Evolutionary conservation across 208 protist species (phyloP).

Genomic region (Leishmania tarentolae): DNA sequence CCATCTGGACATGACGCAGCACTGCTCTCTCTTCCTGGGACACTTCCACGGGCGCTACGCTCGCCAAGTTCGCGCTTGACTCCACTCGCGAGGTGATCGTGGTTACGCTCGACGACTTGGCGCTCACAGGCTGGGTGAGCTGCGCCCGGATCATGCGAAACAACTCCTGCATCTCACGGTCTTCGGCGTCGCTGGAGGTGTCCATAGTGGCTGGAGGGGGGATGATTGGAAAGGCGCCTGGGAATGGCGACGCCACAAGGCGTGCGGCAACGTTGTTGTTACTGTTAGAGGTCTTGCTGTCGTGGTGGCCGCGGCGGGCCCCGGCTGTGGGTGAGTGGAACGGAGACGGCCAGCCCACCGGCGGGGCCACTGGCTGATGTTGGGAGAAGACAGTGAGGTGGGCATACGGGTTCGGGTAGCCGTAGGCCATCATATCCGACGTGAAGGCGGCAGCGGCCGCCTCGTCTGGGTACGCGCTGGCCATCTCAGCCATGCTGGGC

Average conservation of each 20-base stretch:
- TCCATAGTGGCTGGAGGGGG: slow-evolving; percentile 22
- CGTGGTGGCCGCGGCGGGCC: background rate
- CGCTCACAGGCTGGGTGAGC: slow-evolving; percentile 18
- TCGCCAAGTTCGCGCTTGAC: background rate
- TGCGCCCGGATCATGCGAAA: slow-evolving; percentile 30
- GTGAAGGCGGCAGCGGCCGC: slow-evolving; percentile 19
- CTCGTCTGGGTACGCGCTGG: slow-evolving; percentile 8
- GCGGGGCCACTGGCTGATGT: slow-evolving; percentile 33
- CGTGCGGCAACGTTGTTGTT: slow-evolving; percentile 14
- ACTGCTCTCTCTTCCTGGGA: slow-evolving; percentile 53
- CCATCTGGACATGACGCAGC: slow-evolving; percentile 51
- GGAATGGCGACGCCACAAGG: slow-evolving; percentile 39
- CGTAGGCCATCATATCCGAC: slow-evolving; percentile 15
- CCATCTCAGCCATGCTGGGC: slow-evolving; percentile 1
- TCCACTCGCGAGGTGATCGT: background rate
- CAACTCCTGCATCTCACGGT: slow-evolving; percentile 49
- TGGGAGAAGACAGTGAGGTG: slow-evolving; percentile 38
- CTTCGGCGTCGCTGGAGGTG: slow-evolving; percentile 30
- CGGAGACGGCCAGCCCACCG: slow-evolving; percentile 18
- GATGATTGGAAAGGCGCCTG: slow-evolving; percentile 42
- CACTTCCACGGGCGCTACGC: slow-evolving; percentile 43
- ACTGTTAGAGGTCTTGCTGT: background rate
- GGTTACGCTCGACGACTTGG: background rate
- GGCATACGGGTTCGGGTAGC: slow-evolving; percentile 33
- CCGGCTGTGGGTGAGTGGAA: slow-evolving; percentile 5